These are phyloP conservation scores for Jaltomata sinuosa DNA, from an alignment of 257 asterid species.

Conservation along the genomic window DNA sequence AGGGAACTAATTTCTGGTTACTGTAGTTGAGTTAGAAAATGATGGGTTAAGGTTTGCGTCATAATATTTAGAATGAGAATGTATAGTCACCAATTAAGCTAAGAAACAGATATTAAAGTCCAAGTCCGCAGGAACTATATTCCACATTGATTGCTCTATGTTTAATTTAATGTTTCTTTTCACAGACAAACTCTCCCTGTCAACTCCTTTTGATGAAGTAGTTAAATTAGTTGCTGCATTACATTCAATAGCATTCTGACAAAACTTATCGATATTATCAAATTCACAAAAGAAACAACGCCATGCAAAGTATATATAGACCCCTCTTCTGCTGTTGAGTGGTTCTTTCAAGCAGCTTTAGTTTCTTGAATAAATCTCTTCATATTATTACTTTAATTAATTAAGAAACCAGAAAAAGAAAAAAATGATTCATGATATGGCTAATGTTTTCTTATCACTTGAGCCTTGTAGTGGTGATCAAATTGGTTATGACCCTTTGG, in stretches of 20 bases:
- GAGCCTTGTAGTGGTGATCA: conserved; percentile 22
- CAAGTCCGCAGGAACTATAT: not conserved
- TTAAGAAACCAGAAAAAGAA: not conserved
- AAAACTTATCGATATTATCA: not conserved
- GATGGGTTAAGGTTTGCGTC: not conserved
- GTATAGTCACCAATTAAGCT: not conserved
- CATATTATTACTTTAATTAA: not conserved
- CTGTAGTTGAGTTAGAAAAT: not conserved
- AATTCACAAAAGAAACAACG: not conserved
- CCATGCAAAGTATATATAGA: conserved; percentile 15
- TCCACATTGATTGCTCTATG: not conserved
- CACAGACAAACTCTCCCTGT: not conserved
- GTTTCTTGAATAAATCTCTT: conserved; percentile 1
- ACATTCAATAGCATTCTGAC: not conserved
- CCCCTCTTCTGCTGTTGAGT: conserved; percentile 19
- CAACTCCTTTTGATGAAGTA: not conserved
- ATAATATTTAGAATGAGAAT: not conserved
- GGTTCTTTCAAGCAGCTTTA: conserved; percentile 55
- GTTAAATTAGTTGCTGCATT: not conserved
- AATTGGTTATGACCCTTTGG: not conserved
- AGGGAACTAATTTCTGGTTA: not conserved
- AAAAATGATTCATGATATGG: conserved; percentile 20
- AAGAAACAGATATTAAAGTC: not conserved
- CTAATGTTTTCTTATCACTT: conserved; percentile 15
- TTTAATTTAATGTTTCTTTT: not conserved